phyloP scores from a whole-genome alignment of 495 filamentous ascomycete genomes.

The Talaromyces adpressus region DNA sequence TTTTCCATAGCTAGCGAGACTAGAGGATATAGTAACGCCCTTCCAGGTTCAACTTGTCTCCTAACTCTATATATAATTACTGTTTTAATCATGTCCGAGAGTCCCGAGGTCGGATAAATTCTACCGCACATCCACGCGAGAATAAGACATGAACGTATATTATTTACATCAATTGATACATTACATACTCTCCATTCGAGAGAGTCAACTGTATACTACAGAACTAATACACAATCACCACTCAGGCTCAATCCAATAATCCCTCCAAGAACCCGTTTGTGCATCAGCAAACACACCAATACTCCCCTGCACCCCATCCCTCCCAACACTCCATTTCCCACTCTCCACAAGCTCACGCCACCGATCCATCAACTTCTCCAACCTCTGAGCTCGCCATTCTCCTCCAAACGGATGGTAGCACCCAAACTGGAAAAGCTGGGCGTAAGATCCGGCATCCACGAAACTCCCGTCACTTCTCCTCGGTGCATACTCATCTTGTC shows the following conservation, averaged over 20 bases:
- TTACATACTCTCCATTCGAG: too few relatives aligned
- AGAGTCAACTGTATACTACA: too few relatives aligned
- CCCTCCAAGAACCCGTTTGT: conserved; percentile 19
- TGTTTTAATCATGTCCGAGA: too few relatives aligned
- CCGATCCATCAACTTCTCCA: conserved; percentile 31
- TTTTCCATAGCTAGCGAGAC: too few relatives aligned
- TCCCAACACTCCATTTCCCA: conserved; percentile 33
- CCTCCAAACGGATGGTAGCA: conserved; percentile 28
- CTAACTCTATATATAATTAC: too few relatives aligned
- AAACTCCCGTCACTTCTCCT: conserved; percentile 26
- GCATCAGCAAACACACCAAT: conserved; percentile 36
- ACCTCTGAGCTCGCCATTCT: conserved; percentile 23
- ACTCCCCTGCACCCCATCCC: conserved; percentile 28
- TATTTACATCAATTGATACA: too few relatives aligned
- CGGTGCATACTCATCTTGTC: conserved; percentile 11
- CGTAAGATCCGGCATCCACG: conserved; percentile 14
- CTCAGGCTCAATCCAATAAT: conserved; percentile 25
- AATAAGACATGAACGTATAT: too few relatives aligned
- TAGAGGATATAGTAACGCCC: too few relatives aligned
- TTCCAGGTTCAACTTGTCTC: too few relatives aligned
- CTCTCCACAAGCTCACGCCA: conserved; percentile 31
- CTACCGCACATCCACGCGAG: too few relatives aligned
- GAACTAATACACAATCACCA: conserved; percentile 13
- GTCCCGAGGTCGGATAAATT: too few relatives aligned
- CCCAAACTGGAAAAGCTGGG: conserved; percentile 32